Base-by-base conservation (phyloP, 108 stramenopile genomes). In the Parietichytrium sp. region DNA sequence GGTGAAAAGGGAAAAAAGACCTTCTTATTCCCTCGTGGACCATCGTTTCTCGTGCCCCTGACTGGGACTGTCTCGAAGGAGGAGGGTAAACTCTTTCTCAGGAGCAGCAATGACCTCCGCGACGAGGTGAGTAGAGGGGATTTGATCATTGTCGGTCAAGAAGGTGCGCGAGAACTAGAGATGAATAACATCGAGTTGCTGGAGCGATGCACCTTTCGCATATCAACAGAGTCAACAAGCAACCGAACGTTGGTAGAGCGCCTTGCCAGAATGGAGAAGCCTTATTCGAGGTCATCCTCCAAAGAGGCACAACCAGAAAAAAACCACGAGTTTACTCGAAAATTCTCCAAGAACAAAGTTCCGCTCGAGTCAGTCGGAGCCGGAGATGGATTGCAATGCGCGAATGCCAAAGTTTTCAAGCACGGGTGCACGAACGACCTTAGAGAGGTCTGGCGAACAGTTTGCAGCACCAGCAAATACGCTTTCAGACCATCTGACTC, bases 361-460 rank as follows among this genome's bases (percentile, higher is more conserved):
- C 61, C 61, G 13, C 20, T 72, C 38, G 33, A 3, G 42, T 10
- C 10, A 33, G 61, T 72, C 16, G 13, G 10, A 10, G 61, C 61
- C 12, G n/a, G n/a, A n/a, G n/a, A n/a, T n/a, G n/a, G n/a, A n/a
- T n/a, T n/a, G n/a, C n/a, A n/a, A n/a, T n/a, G n/a, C n/a, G n/a
- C n/a, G n/a, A n/a, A n/a, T n/a, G n/a, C n/a, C n/a, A n/a, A n/a
- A n/a, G n/a, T n/a, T n/a, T 42, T 72, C 33, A 72, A 72, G 61
- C 61, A 72, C 4, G 61, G 61, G 10, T 72, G 61, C 42, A 72
- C 61, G 33, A 72, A 72, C 42, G 61, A 72, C 61, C 38, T 72
- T 25, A 72, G 45, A 42, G 61, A 16, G 2, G 15, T 72, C 6
- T 72, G 61, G 61, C 61, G 61, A 33, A 42, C 36, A 8, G 61